Conservation (phyloP, 2,329 filamentous ascomycete genomes). For the Mariannaea elegans region DNA sequence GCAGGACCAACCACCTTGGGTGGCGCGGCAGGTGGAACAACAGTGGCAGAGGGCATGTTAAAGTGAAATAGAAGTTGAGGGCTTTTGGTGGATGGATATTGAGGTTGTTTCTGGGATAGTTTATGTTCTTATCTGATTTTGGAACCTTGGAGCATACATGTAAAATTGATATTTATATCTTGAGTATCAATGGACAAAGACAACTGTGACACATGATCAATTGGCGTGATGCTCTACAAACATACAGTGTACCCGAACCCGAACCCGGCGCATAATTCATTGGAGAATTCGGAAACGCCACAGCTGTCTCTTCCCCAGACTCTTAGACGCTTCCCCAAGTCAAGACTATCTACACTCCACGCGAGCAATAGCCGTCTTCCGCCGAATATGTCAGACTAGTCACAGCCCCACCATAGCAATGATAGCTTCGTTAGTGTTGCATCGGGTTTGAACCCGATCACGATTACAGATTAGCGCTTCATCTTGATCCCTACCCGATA, state of each 20-base stretch:
- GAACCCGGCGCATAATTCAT: neutral
- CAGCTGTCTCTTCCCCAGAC: too few species aligned
- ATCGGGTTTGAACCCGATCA: neutral
- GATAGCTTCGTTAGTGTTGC: neutral
- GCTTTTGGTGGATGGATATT: neutral
- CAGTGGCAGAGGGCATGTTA: constrained; percentile 9
- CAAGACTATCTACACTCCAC: too few species aligned
- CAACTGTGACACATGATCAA: neutral
- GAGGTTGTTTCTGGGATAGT: neutral
- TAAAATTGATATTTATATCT: neutral
- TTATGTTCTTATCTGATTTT: neutral
- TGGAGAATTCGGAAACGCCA: too few species aligned
- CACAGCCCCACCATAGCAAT: neutral
- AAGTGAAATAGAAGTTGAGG: neutral
- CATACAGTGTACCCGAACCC: neutral
- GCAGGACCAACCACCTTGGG: constrained; percentile 38
- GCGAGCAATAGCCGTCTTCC: neutral
- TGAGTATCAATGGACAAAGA: neutral
- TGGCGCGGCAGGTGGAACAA: constrained; percentile 2
- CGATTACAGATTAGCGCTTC: neutral
- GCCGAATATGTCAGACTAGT: neutral
- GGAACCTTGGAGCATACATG: neutral
- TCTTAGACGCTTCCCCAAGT: too few species aligned
- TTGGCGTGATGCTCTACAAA: neutral
- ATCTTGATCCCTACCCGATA: neutral